Base-by-base conservation (phyloP, 495 filamentous ascomycete species). In the Bathelium albidoporum region DNA sequence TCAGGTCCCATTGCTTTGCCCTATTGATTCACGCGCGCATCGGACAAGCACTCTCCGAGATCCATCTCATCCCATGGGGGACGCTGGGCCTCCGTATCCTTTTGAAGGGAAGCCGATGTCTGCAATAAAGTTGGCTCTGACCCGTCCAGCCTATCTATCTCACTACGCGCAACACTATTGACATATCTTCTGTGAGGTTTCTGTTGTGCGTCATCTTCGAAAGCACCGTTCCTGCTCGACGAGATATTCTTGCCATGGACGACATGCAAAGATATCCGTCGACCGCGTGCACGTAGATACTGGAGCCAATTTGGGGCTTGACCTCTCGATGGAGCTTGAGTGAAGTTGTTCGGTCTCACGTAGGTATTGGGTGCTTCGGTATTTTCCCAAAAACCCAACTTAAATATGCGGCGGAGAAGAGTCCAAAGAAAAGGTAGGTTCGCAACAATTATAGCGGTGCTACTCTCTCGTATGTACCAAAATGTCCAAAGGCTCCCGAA, bases 381-480 rank as follows among this genome's bases (percentile, higher is more conserved):
- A 55, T 32, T 62, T 28, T 77, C 75, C 65, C 81, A 82, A 5
- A 75, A 73, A 5, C 73, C 72, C 10, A 82, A 53, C 22, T 76
- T 74, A 72, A 87, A 85, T 28, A 81, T 55, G 61, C 80, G 81
- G 9, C 80, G 78, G 14, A 85, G 65, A 0, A 84, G 74, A 0
- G 83, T 80, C 83, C 83, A 87, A 68, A 80, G 79, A 66, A 83
- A 84, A 45, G 85, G 83, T 18, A 87, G 68, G 59, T 87, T 87
- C n/a, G 82, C 80, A 2, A 87, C 82, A 55, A 85, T 79, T 12
- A 87, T 78, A 1, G 85, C 82, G 0, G 83, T 87, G 22, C 79
- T 80, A 18, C 82, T 79, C 78, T 88, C 85, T 10, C 85, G 82
- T 24, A 81, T 78, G 68, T 89, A 88, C 85, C 86, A 89, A 58